Evolutionary conservation across 441 rosid genomes (phyloP).

Genomic region (Populus hybrid): DNA sequence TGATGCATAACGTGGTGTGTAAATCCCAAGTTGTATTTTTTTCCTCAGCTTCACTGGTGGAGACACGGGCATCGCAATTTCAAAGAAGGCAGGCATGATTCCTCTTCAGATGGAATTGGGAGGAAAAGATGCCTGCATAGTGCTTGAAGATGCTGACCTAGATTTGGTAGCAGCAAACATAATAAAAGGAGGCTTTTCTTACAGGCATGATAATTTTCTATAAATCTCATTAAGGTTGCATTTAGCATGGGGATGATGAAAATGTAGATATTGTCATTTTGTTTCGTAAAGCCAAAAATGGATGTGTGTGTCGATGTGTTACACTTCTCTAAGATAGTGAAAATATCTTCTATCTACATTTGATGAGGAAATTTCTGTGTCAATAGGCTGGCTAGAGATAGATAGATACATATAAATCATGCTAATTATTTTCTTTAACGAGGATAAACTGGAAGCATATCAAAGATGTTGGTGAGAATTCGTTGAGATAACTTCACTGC

Average conservation of each 20-base stretch:
- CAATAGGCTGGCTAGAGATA: not conserved
- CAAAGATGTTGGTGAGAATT: not conserved
- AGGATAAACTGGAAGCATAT: not conserved
- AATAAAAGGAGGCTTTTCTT: slow-evolving; percentile 92
- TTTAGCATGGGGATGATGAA: not conserved
- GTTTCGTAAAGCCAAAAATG: not conserved
- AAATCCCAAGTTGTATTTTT: not conserved
- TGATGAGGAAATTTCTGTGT: not conserved
- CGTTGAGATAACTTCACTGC: not conserved
- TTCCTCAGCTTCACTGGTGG: slow-evolving; percentile 83
- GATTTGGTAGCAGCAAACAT: slow-evolving; percentile 87
- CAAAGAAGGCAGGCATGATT: slow-evolving; percentile 93
- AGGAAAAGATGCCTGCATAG: slow-evolving; percentile 98
- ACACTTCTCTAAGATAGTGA: not conserved
- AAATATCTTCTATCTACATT: not conserved
- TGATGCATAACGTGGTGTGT: not conserved
- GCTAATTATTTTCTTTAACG: not conserved
- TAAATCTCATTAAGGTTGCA: not conserved
- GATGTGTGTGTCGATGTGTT: not conserved
- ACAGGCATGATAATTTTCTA: slow-evolving; percentile 39
- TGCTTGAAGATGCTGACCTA: slow-evolving; percentile 92
- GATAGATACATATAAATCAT: not conserved
- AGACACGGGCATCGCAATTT: slow-evolving; percentile 85
- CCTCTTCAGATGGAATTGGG: slow-evolving; percentile 98
- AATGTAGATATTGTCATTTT: not conserved